Evolutionary conservation across 1,284 basidiomycete species (phyloP).

Genomic region (Rhizoctonia solani): DNA sequence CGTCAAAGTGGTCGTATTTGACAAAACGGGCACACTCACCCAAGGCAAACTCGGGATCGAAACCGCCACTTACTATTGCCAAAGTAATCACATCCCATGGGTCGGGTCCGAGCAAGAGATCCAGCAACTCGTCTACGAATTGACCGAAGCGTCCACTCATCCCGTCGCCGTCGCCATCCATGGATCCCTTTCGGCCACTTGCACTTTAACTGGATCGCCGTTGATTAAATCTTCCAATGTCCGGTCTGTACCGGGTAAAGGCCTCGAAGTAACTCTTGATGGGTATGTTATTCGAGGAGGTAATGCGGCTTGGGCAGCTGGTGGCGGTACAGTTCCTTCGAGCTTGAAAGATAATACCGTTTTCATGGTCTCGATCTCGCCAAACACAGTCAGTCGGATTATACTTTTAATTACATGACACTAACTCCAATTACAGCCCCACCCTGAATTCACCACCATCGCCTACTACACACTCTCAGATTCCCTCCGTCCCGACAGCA

Average conservation of each 20-base stretch:
- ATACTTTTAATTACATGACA: conserved; percentile 36
- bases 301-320: neutral
- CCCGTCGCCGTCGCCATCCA: neutral
- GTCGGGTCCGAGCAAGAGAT: neutral
- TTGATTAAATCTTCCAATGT: neutral
- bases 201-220: neutral
- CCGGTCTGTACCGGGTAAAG: neutral
- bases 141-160: conserved; percentile 37
- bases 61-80: conserved; percentile 11
- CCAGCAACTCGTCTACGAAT: neutral
- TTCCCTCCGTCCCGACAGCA: neutral
- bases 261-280: neutral
- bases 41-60: conserved; percentile 47
- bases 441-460: conserved; percentile 45
- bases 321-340: neutral
- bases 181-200: neutral
- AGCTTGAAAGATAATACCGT: neutral
- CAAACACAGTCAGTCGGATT: neutral
- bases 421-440: conserved; percentile 41
- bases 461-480: conserved; percentile 31
- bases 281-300: neutral
- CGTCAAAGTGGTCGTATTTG: conserved; percentile 49
- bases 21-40: conserved; percentile 56
- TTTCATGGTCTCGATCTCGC: neutral
- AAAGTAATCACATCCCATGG: conserved; percentile 25